phyloP scores from a whole-genome alignment of 192 early-diverging fungal species.

The Pilobolus umbonatus region DNA sequence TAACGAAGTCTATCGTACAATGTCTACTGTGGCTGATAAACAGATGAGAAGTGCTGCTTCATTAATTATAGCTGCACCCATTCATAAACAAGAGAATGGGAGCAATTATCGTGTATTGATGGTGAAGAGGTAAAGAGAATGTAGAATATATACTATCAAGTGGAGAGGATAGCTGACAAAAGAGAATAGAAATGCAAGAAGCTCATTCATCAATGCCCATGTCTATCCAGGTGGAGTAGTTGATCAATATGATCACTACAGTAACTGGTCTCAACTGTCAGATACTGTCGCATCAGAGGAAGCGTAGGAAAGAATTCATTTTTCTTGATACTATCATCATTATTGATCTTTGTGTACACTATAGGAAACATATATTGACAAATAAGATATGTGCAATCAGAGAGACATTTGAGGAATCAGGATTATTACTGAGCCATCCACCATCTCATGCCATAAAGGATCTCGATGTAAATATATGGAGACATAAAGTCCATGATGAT shows the following conservation, averaged over 20 bases:
- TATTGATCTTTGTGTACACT: slow-evolving; percentile 4
- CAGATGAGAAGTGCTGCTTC: slow-evolving; percentile 6
- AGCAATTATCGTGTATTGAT: slow-evolving; percentile 8
- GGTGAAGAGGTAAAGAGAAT: slow-evolving; percentile 6
- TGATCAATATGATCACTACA: slow-evolving; percentile 20
- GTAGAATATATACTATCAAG: neutral
- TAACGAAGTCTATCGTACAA: neutral
- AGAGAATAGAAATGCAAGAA: slow-evolving; percentile 25
- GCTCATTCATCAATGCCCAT: slow-evolving; percentile 45
- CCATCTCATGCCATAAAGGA: slow-evolving; percentile 14
- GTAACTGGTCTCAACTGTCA: slow-evolving; percentile 27
- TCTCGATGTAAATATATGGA: slow-evolving; percentile 37
- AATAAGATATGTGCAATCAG: slow-evolving; percentile 62
- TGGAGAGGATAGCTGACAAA: neutral
- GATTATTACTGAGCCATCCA: slow-evolving; percentile 53
- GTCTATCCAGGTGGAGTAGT: slow-evolving; percentile 45
- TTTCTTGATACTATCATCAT: slow-evolving; percentile 6
- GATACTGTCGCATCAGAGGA: slow-evolving; percentile 14
- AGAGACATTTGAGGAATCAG: slow-evolving; percentile 82
- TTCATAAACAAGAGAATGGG: neutral
- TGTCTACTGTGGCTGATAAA: slow-evolving; percentile 1
- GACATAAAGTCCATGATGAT: slow-evolving; percentile 44
- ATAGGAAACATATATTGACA: slow-evolving; percentile 22
- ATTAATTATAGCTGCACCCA: slow-evolving; percentile 9
- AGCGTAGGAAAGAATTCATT: too few species aligned